Conservation (phyloP, 1,284 basidiomycete species). For the Ustilago xerochloae region DNA sequence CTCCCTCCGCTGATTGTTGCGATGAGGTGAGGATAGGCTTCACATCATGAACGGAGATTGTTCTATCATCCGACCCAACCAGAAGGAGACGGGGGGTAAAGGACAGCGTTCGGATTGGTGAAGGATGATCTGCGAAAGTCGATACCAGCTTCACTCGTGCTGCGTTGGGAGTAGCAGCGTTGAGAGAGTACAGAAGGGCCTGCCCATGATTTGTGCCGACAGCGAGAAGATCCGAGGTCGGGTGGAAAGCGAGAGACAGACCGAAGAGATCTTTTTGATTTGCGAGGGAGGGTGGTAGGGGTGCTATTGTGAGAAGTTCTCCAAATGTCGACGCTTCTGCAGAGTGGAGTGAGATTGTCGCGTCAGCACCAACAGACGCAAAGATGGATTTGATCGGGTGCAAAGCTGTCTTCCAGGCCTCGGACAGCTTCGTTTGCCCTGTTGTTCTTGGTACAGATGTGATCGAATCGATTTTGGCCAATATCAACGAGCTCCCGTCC, state of each 20-base stretch:
- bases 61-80: conserved; percentile 37
- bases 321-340: conserved; percentile 15
- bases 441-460: too few species aligned
- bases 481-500: background rate
- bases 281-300: background rate
- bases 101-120: conserved; percentile 29
- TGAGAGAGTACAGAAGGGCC: conserved; percentile 29
- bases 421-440: conserved; percentile 18
- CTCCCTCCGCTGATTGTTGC: background rate
- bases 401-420: conserved; percentile 38
- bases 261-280: conserved; percentile 32
- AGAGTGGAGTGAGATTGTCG: conserved; percentile 23
- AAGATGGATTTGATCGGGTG: conserved; percentile 24
- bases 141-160: background rate
- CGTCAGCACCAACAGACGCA: conserved; percentile 31
- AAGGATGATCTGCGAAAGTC: conserved; percentile 31
- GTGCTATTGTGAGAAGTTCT: background rate
- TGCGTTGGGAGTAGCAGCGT: background rate
- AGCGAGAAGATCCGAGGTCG: conserved; percentile 7
- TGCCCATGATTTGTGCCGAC: conserved; percentile 27
- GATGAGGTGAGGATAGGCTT: conserved; percentile 8
- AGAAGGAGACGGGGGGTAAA: conserved; percentile 28
- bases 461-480: conserved; percentile 20
- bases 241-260: conserved; percentile 29
- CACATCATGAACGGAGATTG: conserved; percentile 39